Conservation (phyloP, 1,284 basidiomycete genomes). For the Trametes hirsuta region DNA sequence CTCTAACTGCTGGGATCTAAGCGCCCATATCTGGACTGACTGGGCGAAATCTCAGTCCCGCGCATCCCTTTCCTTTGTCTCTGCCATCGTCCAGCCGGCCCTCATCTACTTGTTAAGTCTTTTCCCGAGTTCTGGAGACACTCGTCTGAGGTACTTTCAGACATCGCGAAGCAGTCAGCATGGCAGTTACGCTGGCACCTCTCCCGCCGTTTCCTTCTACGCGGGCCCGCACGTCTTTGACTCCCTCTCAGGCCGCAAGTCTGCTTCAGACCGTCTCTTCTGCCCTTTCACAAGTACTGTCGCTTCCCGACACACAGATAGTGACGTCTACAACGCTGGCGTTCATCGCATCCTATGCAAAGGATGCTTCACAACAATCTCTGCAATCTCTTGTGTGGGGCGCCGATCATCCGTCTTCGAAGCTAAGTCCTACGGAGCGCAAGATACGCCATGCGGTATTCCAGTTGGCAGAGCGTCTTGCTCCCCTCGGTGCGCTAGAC, state of each 20-base stretch:
- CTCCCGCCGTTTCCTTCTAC: slow-evolving; percentile 58
- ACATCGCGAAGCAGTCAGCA: not conserved
- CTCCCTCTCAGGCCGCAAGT: slow-evolving; percentile 54
- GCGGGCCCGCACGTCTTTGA: slow-evolving; percentile 49
- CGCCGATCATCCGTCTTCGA: slow-evolving; percentile 20
- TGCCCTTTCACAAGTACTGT: slow-evolving; percentile 48
- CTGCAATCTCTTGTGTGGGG: slow-evolving; percentile 65
- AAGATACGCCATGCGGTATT: slow-evolving; percentile 55
- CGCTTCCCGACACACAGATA: slow-evolving; percentile 49
- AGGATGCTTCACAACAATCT: slow-evolving; percentile 52
- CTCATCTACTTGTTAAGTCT: too few species aligned
- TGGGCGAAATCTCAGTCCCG: too few species aligned
- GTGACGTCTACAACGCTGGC: slow-evolving; percentile 46
- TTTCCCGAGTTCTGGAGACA: too few species aligned
- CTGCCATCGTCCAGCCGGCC: too few species aligned
- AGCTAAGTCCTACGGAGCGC: slow-evolving; percentile 42
- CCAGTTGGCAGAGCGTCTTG: slow-evolving; percentile 58
- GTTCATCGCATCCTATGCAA: slow-evolving; percentile 62
- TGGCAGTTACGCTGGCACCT: slow-evolving; percentile 24
- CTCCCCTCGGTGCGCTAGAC: slow-evolving; percentile 45
- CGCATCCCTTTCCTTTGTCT: too few species aligned
- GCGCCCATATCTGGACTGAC: too few species aligned
- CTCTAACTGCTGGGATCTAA: too few species aligned
- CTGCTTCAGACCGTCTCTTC: slow-evolving; percentile 52
- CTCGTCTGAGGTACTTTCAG: not conserved